Percentiles rank a stretch among this genome's conserved stretches.
phyloP scores from a whole-genome alignment of 805 yeast genomes.

The Candida khao-thaluensis region DNA sequence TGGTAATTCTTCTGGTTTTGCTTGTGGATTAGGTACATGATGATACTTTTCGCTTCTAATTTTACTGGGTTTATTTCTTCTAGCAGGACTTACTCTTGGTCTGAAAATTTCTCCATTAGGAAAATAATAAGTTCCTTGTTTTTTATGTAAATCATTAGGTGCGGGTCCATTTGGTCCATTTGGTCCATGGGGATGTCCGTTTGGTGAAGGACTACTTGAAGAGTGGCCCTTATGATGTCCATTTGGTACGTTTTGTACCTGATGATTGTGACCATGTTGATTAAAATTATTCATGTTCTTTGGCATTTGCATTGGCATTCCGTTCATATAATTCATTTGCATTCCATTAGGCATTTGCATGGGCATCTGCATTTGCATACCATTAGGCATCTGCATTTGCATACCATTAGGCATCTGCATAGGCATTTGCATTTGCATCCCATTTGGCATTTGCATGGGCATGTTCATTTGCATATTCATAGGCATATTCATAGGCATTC shows the following conservation, averaged over 20 bases:
- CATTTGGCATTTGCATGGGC: background rate
- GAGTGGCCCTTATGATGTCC: no score
- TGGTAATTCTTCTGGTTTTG: constrained; percentile 6
- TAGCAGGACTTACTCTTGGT: constrained; percentile 44
- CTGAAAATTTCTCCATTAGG: constrained; percentile 56
- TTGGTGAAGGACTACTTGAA: no score
- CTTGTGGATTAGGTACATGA: constrained; percentile 6
- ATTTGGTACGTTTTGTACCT: no score
- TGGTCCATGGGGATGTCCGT: no score
- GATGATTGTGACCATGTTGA: no score
- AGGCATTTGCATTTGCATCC: background rate
- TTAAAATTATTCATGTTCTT: no score
- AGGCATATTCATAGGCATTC: constrained; percentile 2
- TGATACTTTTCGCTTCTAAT: constrained; percentile 9
- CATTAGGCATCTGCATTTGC: no score
- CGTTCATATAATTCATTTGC: no score
- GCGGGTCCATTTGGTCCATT: no score
- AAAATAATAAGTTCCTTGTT: constrained; percentile 36
- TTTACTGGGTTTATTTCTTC: constrained; percentile 39
- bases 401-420: background rate
- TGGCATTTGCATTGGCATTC: no score
- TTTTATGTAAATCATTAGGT: constrained; percentile 10
- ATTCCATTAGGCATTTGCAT: no score
- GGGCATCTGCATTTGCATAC: no score
- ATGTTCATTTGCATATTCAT: background rate